Conservation (phyloP, 2,329 filamentous ascomycete species). For the Curvularia lunata region DNA sequence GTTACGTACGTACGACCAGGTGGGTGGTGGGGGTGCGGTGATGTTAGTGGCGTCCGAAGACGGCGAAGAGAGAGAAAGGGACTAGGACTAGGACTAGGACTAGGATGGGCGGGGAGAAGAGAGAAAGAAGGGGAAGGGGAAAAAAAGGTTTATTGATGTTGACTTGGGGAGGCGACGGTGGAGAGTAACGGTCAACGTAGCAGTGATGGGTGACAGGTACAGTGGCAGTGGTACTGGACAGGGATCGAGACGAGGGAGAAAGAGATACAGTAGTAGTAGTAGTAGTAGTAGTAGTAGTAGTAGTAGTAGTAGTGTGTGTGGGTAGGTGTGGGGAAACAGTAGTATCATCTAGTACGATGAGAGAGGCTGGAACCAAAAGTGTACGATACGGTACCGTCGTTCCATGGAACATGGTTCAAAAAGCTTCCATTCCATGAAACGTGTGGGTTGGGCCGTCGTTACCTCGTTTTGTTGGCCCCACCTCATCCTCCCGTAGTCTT, state of each 20-base stretch:
- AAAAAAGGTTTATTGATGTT: neutral
- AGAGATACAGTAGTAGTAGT: neutral
- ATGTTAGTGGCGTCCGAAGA: neutral
- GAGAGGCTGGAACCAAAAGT: neutral
- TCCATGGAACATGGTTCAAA: neutral
- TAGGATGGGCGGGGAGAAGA: neutral
- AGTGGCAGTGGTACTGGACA: neutral
- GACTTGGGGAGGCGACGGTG: neutral
- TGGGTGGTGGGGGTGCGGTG: too few relatives aligned
- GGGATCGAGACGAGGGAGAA: neutral
- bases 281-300: neutral
- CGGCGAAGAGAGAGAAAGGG: too few relatives aligned
- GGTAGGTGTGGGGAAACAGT: neutral
- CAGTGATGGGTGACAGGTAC: neutral
- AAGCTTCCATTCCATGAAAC: neutral
- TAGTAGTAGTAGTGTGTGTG: neutral
- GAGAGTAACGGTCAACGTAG: neutral
- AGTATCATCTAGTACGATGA: neutral
- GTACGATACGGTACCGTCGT: neutral
- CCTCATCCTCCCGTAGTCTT: neutral
- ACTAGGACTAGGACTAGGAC: too few relatives aligned
- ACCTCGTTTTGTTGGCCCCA: neutral
- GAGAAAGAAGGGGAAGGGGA: neutral
- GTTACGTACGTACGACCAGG: too few relatives aligned
- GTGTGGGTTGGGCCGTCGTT: neutral